Evolutionary conservation across 768 basidiomycete genomes (phyloP).

Genomic region (Pleurotus platypus): DNA sequence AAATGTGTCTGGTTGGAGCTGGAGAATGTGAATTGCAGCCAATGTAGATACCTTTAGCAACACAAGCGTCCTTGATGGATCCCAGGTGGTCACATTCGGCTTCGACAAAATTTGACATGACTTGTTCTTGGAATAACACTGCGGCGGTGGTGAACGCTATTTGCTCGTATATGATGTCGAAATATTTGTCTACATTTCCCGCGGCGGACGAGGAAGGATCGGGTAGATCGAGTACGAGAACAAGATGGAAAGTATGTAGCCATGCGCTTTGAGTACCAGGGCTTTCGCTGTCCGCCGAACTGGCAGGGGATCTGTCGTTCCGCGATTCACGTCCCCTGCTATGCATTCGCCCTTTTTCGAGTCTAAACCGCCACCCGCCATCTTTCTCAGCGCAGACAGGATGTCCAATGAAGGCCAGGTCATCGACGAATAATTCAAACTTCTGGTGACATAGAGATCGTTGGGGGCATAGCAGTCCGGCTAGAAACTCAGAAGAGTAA

Average conservation of each 20-base stretch:
- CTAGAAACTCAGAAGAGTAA: constrained; percentile 78
- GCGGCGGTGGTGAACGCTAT: constrained; percentile 89
- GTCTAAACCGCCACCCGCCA: constrained; percentile 72
- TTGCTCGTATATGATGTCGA: constrained; percentile 87
- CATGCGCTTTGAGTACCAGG: constrained; percentile 39
- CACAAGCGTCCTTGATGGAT: constrained; percentile 65
- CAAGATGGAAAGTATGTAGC: constrained; percentile 81
- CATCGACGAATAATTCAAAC: constrained; percentile 89
- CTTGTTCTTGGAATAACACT: constrained; percentile 89
- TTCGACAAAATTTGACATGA: constrained; percentile 82
- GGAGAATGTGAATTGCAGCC: background rate
- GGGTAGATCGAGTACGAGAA: constrained; percentile 83
- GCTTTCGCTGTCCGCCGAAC: constrained; percentile 24
- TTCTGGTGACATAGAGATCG: constrained; percentile 86
- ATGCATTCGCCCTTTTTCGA: constrained; percentile 49
- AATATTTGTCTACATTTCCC: constrained; percentile 73
- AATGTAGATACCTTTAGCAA: constrained; percentile 52
- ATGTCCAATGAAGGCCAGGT: constrained; percentile 91
- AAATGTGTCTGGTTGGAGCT: constrained; percentile 9
- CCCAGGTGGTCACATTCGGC: constrained; percentile 71
- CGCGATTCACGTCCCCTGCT: constrained; percentile 57
- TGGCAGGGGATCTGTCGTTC: constrained; percentile 23
- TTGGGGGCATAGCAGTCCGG: constrained; percentile 76
- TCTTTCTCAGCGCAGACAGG: constrained; percentile 80
- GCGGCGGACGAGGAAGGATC: constrained; percentile 85